Base-by-base conservation (phyloP, 1,284 basidiomycete genomes). In the Stygiomarasmius scandens region DNA sequence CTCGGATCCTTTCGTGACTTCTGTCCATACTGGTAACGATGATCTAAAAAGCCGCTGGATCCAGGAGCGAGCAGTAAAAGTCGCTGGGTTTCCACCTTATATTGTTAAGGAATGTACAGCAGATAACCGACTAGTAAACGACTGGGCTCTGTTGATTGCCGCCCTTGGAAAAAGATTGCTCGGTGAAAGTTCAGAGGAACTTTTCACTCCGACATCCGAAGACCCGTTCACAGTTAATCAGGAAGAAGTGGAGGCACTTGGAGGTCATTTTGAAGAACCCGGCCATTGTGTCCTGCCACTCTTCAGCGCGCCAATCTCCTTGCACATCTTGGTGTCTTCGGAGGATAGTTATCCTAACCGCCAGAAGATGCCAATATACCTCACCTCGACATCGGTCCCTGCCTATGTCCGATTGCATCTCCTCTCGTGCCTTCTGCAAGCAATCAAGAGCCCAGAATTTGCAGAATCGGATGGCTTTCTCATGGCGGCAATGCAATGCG, bases 401-500 rank as follows among this genome's bases (percentile, higher is more conserved):
- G 82, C 93, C 0, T 98, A 97, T 70, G 79, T 97, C 60, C 87
- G 93, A 32, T 83, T 98, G 0, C 87, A 96, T 64, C 80, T 97
- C 16, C 81, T 94, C n/a, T 82, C 85, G 2, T 77, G 78, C 41
- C 75, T 93, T 14, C 75, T 93, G 8, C 58, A 67, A 4, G 80
- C 79, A 9, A 79, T 88, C 70, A 74, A 82, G 58, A 72, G 74
- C 14, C 79, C 77, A 2, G 80, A 83, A 52, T 81, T 92, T 24
- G 68, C 87, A 19, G 84, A 89, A 60, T 89, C 85, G 0, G 86
- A 90, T 61, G 89, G 90, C 2, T 85, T 95, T 52, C 78, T 91
- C 49, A 85, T 93, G 70, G 84, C 87, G 32, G 80, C 90, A 59
- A 86, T 94, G 69, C 85, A 91, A 48, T 77, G 87, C 54, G 74